phyloP scores from a whole-genome alignment of 2,329 filamentous ascomycete species.

The Xylaria sp. region DNA sequence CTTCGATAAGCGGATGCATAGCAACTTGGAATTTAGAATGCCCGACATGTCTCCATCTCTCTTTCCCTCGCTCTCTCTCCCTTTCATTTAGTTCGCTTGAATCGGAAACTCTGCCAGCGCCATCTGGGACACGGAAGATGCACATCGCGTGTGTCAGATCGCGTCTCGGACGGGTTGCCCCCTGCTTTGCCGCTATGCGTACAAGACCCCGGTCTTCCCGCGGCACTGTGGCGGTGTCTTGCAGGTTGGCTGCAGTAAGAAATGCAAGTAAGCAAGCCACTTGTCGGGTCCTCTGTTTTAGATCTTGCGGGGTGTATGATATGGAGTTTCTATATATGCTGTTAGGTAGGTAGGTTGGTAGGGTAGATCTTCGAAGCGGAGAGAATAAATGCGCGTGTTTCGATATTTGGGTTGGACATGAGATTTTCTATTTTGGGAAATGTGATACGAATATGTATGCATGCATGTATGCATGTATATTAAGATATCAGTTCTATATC shows the following conservation, averaged over 20 bases:
- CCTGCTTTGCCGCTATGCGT: background rate
- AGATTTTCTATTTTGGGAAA: background rate
- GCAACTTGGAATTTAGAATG: background rate
- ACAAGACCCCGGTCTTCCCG: background rate
- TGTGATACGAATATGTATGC: too few species aligned
- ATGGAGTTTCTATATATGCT: background rate
- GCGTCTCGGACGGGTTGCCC: slow-evolving; percentile 22
- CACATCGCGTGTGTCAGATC: slow-evolving; percentile 27
- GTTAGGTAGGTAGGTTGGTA: background rate
- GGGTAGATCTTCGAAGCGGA: background rate
- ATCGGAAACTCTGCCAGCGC: slow-evolving; percentile 5
- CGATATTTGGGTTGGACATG: background rate
- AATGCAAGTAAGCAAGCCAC: background rate
- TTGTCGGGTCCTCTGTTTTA: slow-evolving; percentile 1
- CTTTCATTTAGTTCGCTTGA: background rate
- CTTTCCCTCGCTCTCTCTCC: background rate
- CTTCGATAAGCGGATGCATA: background rate
- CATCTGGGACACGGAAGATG: slow-evolving; percentile 25
- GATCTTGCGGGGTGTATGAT: background rate
- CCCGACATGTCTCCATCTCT: background rate
- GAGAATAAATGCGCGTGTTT: background rate
- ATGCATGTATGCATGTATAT: too few species aligned
- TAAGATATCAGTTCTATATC: too few species aligned
- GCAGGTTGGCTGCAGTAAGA: background rate
- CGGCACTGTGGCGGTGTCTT: slow-evolving; percentile 8